phyloP scores from a whole-genome alignment of 78 protist genomes.

The Capsaspora owczarzaki region DNA sequence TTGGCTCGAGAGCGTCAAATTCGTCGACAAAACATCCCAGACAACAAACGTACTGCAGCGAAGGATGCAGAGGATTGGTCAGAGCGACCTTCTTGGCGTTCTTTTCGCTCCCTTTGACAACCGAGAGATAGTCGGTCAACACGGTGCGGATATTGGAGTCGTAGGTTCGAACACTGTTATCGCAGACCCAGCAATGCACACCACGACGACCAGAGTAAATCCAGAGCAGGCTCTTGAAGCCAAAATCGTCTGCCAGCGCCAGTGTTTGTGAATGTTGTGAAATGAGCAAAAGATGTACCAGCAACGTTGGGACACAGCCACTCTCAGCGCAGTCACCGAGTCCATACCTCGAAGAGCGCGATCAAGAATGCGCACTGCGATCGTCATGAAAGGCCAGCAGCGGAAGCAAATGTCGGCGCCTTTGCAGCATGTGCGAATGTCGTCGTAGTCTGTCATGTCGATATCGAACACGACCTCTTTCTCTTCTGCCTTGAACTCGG shows the following conservation, averaged over 20 bases:
- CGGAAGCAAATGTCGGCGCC: neutral
- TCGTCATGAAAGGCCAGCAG: slow-evolving; percentile 90
- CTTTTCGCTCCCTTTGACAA: neutral
- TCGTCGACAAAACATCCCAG: no score
- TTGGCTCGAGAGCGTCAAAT: no score
- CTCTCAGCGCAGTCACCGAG: neutral
- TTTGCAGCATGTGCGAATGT: slow-evolving; percentile 39
- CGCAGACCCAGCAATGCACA: slow-evolving; percentile 97
- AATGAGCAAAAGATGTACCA: no score
- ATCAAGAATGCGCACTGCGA: slow-evolving; percentile 60
- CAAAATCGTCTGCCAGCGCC: slow-evolving; percentile 58
- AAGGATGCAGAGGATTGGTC: neutral
- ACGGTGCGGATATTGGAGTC: neutral
- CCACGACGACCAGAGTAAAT: slow-evolving; percentile 98
- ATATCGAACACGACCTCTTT: slow-evolving; percentile 93
- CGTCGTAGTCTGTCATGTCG: slow-evolving; percentile 96
- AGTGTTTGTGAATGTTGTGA: neutral
- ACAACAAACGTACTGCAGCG: neutral
- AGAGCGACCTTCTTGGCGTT: neutral
- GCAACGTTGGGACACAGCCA: neutral
- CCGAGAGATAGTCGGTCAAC: neutral
- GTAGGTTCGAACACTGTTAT: slow-evolving; percentile 68
- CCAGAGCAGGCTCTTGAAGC: slow-evolving; percentile 82
- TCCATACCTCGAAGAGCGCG: slow-evolving; percentile 19
- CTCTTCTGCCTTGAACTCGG: slow-evolving; percentile 33